Evolutionary conservation across 225 moss, liverwort and hornwort genomes (phyloP), one percentile per base, ranked within the genome.

Genomic region (Takakia lepidozioides): DNA sequence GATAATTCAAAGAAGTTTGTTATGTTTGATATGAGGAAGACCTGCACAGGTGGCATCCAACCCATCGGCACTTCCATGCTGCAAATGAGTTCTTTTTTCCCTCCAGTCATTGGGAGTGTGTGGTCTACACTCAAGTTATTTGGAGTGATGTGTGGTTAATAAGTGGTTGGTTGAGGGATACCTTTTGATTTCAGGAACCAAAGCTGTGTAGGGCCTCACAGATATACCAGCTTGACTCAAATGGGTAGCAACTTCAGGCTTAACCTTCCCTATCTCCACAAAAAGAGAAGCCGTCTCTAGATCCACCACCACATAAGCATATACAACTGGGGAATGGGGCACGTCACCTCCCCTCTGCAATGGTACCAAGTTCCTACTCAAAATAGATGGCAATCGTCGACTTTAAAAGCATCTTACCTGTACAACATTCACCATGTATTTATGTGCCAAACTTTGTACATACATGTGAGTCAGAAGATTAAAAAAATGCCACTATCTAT

Each of bases 281-380:
- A 85, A 91, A 47, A 98, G 73, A 27, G 77, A 61, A 48, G 91
- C 91, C 43, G 78, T 58, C 36, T 91, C 75, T 8, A 83, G 63
- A 41, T 85, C 80, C 67, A 95, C 89, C 57, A 95, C 60, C 62
- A 84, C 76, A 56, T 95, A 95, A 34, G 82, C 82, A 75, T 95
- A 95, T 46, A 79, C 72, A 40, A 95, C 93, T 60, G 93, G 93
- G 57, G 74, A 85, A 67, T 86, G 89, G 16, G 93, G 89, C 36
- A 95, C 81, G 57, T 95, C 93, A 42, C 67, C 74, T 64, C 93
- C 93, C 70, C 93, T 78, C 93, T 93, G 93, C 51, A 64, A 55
- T 41, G 17, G 14, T 16, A 41, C 41, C 17, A 19, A 41, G n/a
- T n/a, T n/a, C n/a, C n/a, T n/a, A 25, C 26, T 32, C 28, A 50